Base-by-base conservation (phyloP, 352 stramenopile genomes). In the Phytophthora meadii region DNA sequence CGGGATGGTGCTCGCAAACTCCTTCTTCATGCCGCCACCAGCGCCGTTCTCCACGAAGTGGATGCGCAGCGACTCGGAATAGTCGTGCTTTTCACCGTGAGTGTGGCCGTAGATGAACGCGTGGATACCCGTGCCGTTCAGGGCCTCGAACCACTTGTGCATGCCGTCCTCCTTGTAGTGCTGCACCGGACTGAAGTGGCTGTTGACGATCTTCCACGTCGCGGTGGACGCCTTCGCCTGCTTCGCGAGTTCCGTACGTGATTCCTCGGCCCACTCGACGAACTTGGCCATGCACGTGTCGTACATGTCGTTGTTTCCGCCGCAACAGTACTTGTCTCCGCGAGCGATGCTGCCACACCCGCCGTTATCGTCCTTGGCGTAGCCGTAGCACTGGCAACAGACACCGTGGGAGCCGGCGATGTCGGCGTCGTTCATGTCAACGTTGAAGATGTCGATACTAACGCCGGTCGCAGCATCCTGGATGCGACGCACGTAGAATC, bases 361-460 rank as follows among this genome's bases (percentile, higher is more conserved):
- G 12, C 24, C 10, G 4, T 42, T 44, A 17, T 63, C 45, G 11
- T 12, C 46, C 22, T 49, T 55, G 5, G 44, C 45, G 25, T 56
- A 63, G 32, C 55, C 55, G 34, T 63, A 63, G 55, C 45, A 56
- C 24, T 63, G 55, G 24, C 55, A 63, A 34, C 45, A 90, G 19
- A 89, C 75, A 25, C 85, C 71, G 17, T 70, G 56, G 17, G 70
- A 74, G 24, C 74, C 81, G 56, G 83, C 73, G 30, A 77, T 56
- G 41, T 75, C 74, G 14, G 82, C 80, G 44, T 80, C 74, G 50
- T 84, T 87, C 15, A 68, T 83, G 59, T 90, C 81, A 15, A 90
- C 54, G 53, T 88, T 90, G 55, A 74, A 90, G 36, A 90, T 83
- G 15, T 90, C 81, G 28, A 90, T 72, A 5, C 49, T 72, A 7